Conservation (phyloP, 2,329 filamentous ascomycete genomes). For the Microcera coccophila region DNA sequence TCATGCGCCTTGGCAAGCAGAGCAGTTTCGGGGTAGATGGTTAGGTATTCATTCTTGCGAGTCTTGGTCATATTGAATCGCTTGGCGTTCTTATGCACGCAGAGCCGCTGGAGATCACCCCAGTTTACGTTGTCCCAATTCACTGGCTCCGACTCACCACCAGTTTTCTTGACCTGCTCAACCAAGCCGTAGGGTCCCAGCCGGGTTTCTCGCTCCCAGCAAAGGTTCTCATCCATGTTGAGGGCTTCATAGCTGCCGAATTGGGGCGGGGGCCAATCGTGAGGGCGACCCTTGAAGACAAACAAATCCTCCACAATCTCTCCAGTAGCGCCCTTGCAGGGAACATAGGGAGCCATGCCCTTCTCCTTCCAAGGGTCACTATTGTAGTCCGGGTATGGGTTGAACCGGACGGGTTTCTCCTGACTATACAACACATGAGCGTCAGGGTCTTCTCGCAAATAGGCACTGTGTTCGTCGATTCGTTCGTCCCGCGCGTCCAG, state of each 20-base stretch:
- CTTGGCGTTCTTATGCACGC: conserved; percentile 60
- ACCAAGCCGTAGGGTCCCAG: conserved; percentile 62
- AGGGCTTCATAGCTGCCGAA: conserved; percentile 61
- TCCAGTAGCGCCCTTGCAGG: conserved; percentile 63
- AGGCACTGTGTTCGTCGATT: conserved; percentile 27
- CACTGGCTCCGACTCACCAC: conserved; percentile 35
- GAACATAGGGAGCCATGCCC: conserved; percentile 55
- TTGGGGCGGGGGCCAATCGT: conserved; percentile 55
- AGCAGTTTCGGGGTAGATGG: conserved; percentile 37
- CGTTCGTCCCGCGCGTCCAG: conserved; percentile 41
- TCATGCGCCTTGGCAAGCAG: conserved; percentile 1
- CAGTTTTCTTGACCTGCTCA: conserved; percentile 45
- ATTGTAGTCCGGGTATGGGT: conserved; percentile 71
- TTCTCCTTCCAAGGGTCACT: conserved; percentile 54
- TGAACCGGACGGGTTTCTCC: conserved; percentile 55
- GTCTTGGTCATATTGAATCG: conserved; percentile 52
- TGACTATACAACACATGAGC: conserved; percentile 38
- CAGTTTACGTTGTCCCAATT: conserved; percentile 66
- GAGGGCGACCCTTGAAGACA: conserved; percentile 59
- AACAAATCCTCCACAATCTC: conserved; percentile 57
- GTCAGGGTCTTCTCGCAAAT: conserved; percentile 33
- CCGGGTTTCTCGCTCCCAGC: conserved; percentile 65
- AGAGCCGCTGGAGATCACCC: conserved; percentile 66
- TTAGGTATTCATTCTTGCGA: conserved; percentile 42
- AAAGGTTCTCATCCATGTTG: conserved; percentile 59